A percentile compares a stretch with the other conserved stretches of the same genome.
These are phyloP conservation scores for Phytopythium sindhum DNA, from an alignment of 352 stramenopile species.

Conservation along the genomic window DNA sequence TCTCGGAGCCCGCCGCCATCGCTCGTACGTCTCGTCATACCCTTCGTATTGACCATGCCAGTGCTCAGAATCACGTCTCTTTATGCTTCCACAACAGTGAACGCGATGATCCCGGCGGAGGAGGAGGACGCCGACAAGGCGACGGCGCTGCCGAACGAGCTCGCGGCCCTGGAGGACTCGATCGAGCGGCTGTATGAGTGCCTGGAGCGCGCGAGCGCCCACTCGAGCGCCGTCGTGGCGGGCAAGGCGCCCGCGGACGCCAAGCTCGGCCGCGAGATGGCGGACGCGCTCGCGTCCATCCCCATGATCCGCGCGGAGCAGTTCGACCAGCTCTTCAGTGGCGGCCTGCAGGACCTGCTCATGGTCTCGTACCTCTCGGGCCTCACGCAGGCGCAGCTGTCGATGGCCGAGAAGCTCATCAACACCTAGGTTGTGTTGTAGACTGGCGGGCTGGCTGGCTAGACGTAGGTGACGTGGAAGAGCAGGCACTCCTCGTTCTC, in stretches of 20 bases:
- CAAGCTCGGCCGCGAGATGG: constrained; percentile 92
- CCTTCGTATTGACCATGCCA: too few relatives aligned
- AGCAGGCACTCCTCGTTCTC: constrained; percentile 93
- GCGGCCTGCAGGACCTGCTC: constrained; percentile 96
- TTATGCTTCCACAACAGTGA: constrained; percentile 33
- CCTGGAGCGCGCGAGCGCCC: constrained; percentile 86
- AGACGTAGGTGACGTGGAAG: constrained; percentile 76
- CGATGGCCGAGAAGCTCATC: constrained; percentile 98
- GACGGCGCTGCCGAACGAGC: constrained; percentile 63
- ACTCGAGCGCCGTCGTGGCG: constrained; percentile 91
- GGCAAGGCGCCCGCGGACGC: constrained; percentile 70
- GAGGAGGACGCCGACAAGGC: constrained; percentile 28
- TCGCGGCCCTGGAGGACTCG: constrained; percentile 63
- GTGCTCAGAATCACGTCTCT: not conserved
- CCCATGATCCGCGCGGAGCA: constrained; percentile 92
- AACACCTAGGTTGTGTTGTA: constrained; percentile 52
- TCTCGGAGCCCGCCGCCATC: constrained; percentile 93
- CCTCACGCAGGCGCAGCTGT: constrained; percentile 96
- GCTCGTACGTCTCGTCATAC: constrained; percentile 57
- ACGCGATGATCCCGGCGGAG: constrained; percentile 61
- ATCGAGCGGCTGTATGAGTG: constrained; percentile 91
- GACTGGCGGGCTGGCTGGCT: not conserved
- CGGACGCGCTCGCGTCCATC: constrained; percentile 92
- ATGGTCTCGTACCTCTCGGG: constrained; percentile 98
- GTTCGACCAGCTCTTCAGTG: constrained; percentile 97